A percentile compares a stretch with the other conserved stretches of the same genome.
Conservation (phyloP, 441 rosid genomes). For the Adansonia grandidieri region DNA sequence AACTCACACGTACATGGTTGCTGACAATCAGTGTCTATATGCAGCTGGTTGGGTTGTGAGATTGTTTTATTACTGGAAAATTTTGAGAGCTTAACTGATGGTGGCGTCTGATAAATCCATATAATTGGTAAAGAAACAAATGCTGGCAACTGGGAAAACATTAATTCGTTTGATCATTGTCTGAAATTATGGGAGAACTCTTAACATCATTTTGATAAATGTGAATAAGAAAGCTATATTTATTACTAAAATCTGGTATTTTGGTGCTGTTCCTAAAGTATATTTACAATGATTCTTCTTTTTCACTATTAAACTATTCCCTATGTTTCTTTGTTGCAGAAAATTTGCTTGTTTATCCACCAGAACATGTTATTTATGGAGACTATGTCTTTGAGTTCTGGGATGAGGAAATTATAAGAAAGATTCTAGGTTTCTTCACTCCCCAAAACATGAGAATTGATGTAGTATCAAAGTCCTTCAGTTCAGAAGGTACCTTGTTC, state of each 20-base stretch:
- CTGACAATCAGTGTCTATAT: background rate
- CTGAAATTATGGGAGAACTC: background rate
- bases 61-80: background rate
- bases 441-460: conserved; percentile 96
- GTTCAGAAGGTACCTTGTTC: conserved; percentile 58
- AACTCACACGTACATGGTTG: conserved; percentile 7
- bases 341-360: conserved; percentile 80
- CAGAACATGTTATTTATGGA: conserved; percentile 87
- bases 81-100: conserved; percentile 9
- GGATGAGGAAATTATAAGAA: conserved; percentile 77
- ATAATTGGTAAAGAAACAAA: conserved; percentile 1
- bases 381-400: conserved; percentile 76
- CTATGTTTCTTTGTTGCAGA: conserved; percentile 53
- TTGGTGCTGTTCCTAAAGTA: conserved; percentile 10
- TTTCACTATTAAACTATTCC: conserved; percentile 17
- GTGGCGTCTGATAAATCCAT: background rate
- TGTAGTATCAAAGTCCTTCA: conserved; percentile 73
- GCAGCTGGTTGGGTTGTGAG: background rate
- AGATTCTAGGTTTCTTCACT: conserved; percentile 66
- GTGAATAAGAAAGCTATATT: background rate
- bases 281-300: conserved; percentile 20
- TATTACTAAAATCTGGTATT: background rate
- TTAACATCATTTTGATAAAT: background rate
- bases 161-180: conserved; percentile 4
- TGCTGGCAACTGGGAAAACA: background rate